These are phyloP conservation scores for Alternaria brassicicola DNA, from an alignment of 2,329 filamentous ascomycete species.

Conservation along the genomic window DNA sequence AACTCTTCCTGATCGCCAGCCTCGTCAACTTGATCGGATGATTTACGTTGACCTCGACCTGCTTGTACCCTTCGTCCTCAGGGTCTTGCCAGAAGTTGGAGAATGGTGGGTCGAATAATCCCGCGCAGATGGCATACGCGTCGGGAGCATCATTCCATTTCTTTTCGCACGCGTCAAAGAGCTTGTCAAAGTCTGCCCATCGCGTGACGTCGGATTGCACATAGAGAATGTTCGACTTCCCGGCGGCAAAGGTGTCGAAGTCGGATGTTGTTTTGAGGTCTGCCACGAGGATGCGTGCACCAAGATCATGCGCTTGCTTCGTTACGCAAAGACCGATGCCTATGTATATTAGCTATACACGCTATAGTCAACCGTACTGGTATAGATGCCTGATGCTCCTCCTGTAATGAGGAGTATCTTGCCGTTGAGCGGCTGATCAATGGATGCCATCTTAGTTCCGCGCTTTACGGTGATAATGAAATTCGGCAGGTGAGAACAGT, in stretches of 20 bases:
- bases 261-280: slow-evolving; percentile 33
- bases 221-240: slow-evolving; percentile 34
- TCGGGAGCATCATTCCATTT: slow-evolving; percentile 43
- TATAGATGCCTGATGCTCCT: slow-evolving; percentile 40
- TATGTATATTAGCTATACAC: slow-evolving; percentile 6
- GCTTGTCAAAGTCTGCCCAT: slow-evolving; percentile 35
- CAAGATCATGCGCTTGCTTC: slow-evolving; percentile 34
- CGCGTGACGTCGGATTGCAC: slow-evolving; percentile 36
- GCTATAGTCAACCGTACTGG: background rate
- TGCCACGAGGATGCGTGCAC: slow-evolving; percentile 31
- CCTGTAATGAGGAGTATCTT: slow-evolving; percentile 46
- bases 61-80: slow-evolving; percentile 36
- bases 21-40: slow-evolving; percentile 42
- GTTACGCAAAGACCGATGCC: slow-evolving; percentile 44
- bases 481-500: background rate
- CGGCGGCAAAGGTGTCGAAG: slow-evolving; percentile 24
- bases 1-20: slow-evolving; percentile 36
- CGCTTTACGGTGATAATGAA: background rate
- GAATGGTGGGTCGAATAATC: slow-evolving; percentile 38
- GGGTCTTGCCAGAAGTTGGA: slow-evolving; percentile 42
- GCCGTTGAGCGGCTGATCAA: slow-evolving; percentile 39
- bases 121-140: slow-evolving; percentile 41
- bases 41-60: slow-evolving; percentile 39
- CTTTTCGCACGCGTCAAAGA: slow-evolving; percentile 34
- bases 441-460: slow-evolving; percentile 15